Conservation (phyloP, 495 filamentous ascomycete genomes). For the Jackrogersella minutella region DNA sequence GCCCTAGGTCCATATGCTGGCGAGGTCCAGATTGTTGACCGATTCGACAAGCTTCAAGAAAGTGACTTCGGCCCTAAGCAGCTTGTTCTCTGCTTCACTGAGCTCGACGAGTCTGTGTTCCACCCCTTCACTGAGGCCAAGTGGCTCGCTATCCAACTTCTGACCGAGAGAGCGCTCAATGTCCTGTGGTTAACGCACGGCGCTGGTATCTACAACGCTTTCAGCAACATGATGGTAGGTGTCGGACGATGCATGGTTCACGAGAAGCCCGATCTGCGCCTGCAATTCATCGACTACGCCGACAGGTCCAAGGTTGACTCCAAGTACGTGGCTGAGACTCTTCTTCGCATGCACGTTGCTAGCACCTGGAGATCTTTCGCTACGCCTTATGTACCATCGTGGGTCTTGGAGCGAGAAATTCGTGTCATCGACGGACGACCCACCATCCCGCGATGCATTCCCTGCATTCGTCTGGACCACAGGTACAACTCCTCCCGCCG, state of each 20-base stretch:
- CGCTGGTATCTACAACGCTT: slow-evolving; percentile 44
- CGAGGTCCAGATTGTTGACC: not conserved
- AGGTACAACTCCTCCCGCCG: slow-evolving; percentile 5
- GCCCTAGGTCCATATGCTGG: not conserved
- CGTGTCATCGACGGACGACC: slow-evolving; percentile 7
- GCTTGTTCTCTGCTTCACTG: not conserved
- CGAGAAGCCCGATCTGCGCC: slow-evolving; percentile 16
- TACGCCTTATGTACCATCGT: slow-evolving; percentile 2
- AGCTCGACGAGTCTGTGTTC: slow-evolving; percentile 10
- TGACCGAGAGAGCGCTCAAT: slow-evolving; percentile 25
- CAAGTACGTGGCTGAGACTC: slow-evolving; percentile 1
- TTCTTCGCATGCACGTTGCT: slow-evolving; percentile 7
- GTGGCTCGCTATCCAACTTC: slow-evolving; percentile 1
- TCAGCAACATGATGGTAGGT: slow-evolving; percentile 42
- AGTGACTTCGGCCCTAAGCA: not conserved
- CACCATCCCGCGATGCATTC: slow-evolving; percentile 1
- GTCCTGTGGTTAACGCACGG: slow-evolving; percentile 53
- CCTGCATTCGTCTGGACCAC: not conserved
- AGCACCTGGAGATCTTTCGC: slow-evolving; percentile 17
- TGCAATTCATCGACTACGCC: slow-evolving; percentile 11
- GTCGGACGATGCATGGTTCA: slow-evolving; percentile 8
- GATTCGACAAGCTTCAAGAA: not conserved
- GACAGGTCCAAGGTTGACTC: not conserved
- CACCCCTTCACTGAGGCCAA: slow-evolving; percentile 8
- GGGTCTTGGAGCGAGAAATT: slow-evolving; percentile 9